phyloP scores from a whole-genome alignment of 2,329 filamentous ascomycete genomes.

The Paecilomyces niveus region DNA sequence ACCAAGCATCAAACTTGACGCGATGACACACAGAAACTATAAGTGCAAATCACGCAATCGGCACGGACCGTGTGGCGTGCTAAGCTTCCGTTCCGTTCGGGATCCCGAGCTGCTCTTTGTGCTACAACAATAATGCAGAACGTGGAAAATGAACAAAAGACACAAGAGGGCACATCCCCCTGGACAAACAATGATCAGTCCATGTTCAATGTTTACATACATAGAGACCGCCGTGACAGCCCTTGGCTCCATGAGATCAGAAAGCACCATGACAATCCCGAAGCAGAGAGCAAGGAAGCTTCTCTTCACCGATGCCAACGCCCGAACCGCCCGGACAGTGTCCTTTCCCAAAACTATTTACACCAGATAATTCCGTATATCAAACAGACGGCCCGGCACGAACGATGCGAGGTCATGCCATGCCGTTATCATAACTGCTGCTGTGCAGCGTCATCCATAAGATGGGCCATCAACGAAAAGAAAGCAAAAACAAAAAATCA shows the following conservation, averaged over 20 bases:
- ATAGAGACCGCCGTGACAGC: background rate
- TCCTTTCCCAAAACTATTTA: background rate
- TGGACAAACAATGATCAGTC: background rate
- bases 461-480: background rate
- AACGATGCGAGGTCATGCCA: background rate
- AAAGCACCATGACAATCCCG: constrained; percentile 3
- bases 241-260: background rate
- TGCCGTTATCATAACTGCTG: background rate
- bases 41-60: constrained; percentile 1
- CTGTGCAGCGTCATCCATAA: background rate
- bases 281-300: constrained; percentile 5
- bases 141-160: background rate
- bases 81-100: background rate
- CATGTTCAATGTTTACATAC: constrained; percentile 2
- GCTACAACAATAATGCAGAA: background rate
- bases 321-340: background rate
- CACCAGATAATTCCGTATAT: background rate
- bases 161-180: background rate
- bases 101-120: background rate
- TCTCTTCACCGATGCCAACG: background rate
- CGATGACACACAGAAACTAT: constrained; percentile 3
- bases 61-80: background rate
- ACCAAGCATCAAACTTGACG: background rate
- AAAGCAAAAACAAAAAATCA: background rate
- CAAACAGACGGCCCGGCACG: background rate